Conservation (phyloP, 768 basidiomycete genomes). For the Auriscalpium vulgare region DNA sequence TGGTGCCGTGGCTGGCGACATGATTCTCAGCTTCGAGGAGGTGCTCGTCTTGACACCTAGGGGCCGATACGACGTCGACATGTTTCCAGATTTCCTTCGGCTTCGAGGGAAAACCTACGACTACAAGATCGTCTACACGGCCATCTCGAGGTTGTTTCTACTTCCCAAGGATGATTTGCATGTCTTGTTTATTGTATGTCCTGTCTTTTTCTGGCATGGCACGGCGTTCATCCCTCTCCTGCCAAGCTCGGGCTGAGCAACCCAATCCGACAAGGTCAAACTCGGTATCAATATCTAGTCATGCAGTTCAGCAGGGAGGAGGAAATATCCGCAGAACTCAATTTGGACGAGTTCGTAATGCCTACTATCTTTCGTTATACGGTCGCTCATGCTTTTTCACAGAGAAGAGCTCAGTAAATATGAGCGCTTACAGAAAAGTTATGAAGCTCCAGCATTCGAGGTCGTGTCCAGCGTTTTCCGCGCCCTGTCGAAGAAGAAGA, state of each 20-base stretch:
- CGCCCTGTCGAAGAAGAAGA: constrained; percentile 83
- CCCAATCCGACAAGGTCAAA: constrained; percentile 97
- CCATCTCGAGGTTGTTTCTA: constrained; percentile 83
- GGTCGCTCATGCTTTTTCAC: background rate
- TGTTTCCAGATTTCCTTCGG: constrained; percentile 91
- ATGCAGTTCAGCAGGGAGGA: constrained; percentile 98
- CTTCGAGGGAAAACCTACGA: constrained; percentile 98
- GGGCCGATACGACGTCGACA: constrained; percentile 96
- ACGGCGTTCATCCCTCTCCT: background rate
- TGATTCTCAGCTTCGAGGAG: constrained; percentile 92
- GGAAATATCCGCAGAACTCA: constrained; percentile 92
- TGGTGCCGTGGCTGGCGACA: constrained; percentile 83
- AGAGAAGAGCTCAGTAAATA: constrained; percentile 75
- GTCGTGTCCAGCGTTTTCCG: constrained; percentile 94
- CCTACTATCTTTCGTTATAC: background rate
- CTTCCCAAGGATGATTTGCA: constrained; percentile 96
- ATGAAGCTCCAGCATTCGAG: constrained; percentile 92
- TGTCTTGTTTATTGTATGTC: constrained; percentile 84
- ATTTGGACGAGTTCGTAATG: constrained; percentile 75
- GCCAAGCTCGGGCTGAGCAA: constrained; percentile 78
- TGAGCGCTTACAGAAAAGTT: constrained; percentile 84
- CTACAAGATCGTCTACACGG: constrained; percentile 90
- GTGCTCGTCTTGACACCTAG: constrained; percentile 91
- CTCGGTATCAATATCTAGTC: constrained; percentile 93
- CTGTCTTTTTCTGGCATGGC: background rate